These are phyloP conservation scores for Boletus sp. DNA, from an alignment of 768 basidiomycete genomes.

Conservation along the genomic window DNA sequence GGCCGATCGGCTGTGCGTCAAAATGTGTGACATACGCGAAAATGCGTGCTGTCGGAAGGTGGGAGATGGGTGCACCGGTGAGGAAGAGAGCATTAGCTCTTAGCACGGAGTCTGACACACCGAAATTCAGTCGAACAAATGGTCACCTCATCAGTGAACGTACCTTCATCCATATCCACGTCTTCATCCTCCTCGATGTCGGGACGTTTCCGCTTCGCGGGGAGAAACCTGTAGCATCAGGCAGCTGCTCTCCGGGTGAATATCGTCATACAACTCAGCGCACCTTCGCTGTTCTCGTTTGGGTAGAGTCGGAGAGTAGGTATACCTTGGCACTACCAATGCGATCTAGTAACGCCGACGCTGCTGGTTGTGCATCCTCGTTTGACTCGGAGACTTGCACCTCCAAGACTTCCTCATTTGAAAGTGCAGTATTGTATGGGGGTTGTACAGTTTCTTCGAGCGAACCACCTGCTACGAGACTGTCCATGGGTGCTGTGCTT, in stretches of 20 bases:
- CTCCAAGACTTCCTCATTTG: constrained; percentile 55
- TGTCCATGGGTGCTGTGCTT: constrained; percentile 44
- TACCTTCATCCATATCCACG: constrained; percentile 34
- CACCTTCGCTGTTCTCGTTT: constrained; percentile 68
- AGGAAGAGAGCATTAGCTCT: constrained; percentile 71
- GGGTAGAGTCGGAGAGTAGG: constrained; percentile 66
- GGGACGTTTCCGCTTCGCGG: constrained; percentile 48
- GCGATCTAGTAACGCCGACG: constrained; percentile 55
- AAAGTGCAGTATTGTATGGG: constrained; percentile 53
- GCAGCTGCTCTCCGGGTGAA: constrained; percentile 35
- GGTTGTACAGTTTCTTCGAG: constrained; percentile 36
- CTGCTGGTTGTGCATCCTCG: constrained; percentile 19
- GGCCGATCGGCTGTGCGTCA: constrained; percentile 66
- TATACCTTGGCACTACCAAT: constrained; percentile 77
- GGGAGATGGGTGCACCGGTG: constrained; percentile 69
- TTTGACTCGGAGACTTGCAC: constrained; percentile 30
- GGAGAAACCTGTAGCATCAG: constrained; percentile 43
- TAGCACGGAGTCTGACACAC: constrained; percentile 41
- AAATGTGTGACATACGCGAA: constrained; percentile 84
- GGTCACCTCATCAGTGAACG: constrained; percentile 16
- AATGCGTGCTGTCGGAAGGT: constrained; percentile 71
- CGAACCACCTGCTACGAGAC: constrained; percentile 35
- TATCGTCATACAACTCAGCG: constrained; percentile 46
- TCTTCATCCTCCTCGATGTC: constrained; percentile 37
- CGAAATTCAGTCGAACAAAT: neutral